These are phyloP conservation scores for Vaccinium myrtillus DNA, from an alignment of 148 eudicot genomes.

Conservation along the genomic window DNA sequence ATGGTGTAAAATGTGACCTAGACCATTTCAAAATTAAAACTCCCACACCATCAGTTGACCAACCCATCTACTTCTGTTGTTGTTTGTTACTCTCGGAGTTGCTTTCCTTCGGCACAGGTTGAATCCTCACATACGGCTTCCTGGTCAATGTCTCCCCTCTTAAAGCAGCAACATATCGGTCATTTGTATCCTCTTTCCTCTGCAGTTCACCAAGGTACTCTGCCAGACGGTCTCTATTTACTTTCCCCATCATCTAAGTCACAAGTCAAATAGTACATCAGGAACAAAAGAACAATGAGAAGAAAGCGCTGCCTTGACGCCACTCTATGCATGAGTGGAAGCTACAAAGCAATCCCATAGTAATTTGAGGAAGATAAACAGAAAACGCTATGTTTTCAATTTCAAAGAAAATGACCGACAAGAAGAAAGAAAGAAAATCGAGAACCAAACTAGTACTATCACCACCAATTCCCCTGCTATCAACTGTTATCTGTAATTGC, in stretches of 20 bases:
- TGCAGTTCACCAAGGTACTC: constrained; percentile 87
- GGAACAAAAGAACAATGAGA: not conserved
- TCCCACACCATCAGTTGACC: not conserved
- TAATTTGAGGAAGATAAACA: not conserved
- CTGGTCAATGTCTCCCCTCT: constrained; percentile 90
- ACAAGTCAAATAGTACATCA: constrained; percentile 19
- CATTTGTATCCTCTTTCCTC: constrained; percentile 92
- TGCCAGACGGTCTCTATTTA: constrained; percentile 72
- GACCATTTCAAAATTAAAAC: not conserved
- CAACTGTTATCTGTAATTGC: not conserved
- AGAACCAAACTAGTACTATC: not conserved
- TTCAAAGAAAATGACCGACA: not conserved
- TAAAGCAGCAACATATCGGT: constrained; percentile 87
- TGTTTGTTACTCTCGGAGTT: constrained; percentile 34
- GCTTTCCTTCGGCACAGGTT: constrained; percentile 45
- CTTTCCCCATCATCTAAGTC: constrained; percentile 91
- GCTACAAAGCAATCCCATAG: not conserved
- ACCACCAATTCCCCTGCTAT: not conserved
- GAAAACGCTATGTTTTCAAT: not conserved
- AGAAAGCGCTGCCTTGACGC: not conserved
- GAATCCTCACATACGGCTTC: constrained; percentile 73
- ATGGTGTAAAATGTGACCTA: not conserved
- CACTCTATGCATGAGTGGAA: not conserved
- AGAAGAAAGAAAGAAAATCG: not conserved
- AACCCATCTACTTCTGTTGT: constrained; percentile 17